Base-by-base conservation (phyloP, 306 rosid species). In the Urtica urens region DNA sequence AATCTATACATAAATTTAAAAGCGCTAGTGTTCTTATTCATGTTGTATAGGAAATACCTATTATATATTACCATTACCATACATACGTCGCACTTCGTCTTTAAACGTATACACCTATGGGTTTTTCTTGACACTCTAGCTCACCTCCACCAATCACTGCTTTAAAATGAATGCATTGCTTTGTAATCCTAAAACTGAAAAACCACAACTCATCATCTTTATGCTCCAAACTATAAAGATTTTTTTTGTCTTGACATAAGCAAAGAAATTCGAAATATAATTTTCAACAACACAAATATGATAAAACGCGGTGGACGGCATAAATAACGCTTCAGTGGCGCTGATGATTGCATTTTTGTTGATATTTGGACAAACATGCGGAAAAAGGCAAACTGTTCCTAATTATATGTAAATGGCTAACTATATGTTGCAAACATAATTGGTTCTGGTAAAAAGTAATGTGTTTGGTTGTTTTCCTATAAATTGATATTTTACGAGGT, bases 301-400 rank as follows among this genome's bases (percentile, higher is more conserved):
- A 30, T 19, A 45, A 41, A 8, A n/a, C 38, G 43, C 22, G 16
- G 50, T 38, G 47, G 63, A 38, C 55, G 54, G 63, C 55, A 35
- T 46, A 46, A 47, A 37, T 17, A 35, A 46, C 16, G 19, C 26
- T 48, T 48, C 35, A 24, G 20, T 58, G 51, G 55, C 38, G 50
- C 40, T 44, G 27, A 49, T 48, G 27, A 34, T 27, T 38, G 10
- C 49, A 7, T 13, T 20, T 37, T 25, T 9, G 30, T 22, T 52
- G 22, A 52, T 52, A 35, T 20, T 22, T 52, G 46, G 13, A 52
- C 31, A 14, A 2, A 39, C 23, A 18, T 27, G 43, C 30, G 23
- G 19, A 26, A 15, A 18, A 22, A 3, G 27, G 14, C 23, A 4
- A 24, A 11, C 9, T 0, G 4, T 6, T 33, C 20, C 45, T 46